These are phyloP conservation scores for Oxyria digyna DNA, from an alignment of 148 eudicot genomes.

Conservation along the genomic window DNA sequence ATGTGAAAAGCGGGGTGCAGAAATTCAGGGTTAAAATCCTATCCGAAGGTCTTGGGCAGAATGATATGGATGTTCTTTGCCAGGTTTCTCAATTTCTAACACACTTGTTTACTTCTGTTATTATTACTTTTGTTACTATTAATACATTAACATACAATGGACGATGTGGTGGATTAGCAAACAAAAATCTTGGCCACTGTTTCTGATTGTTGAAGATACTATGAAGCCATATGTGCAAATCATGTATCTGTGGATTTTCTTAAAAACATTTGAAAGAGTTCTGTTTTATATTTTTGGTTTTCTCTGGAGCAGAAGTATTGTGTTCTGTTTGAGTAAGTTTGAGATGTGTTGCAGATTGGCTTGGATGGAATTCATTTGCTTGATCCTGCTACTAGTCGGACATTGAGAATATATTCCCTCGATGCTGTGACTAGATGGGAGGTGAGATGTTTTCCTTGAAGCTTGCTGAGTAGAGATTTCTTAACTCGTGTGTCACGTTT, in stretches of 20 bases:
- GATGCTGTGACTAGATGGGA: conserved; percentile 74
- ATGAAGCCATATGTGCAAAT: background rate
- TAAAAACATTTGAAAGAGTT: background rate
- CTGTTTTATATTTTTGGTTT: background rate
- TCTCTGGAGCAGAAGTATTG: background rate
- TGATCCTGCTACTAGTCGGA: conserved; percentile 71
- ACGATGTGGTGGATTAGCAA: background rate
- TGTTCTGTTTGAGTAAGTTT: background rate
- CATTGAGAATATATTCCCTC: conserved; percentile 61
- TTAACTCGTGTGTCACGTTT: background rate
- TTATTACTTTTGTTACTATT: background rate
- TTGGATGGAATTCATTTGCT: conserved; percentile 83
- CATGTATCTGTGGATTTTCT: background rate
- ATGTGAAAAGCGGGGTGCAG: conserved; percentile 43
- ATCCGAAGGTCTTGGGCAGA: conserved; percentile 56
- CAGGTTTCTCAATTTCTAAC: conserved; percentile 35
- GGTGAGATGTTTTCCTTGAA: conserved; percentile 21
- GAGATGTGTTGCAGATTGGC: conserved; percentile 45
- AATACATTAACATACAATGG: background rate
- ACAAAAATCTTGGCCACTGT: background rate
- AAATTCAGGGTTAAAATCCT: conserved; percentile 66
- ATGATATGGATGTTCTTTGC: conserved; percentile 75
- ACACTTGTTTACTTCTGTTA: background rate
- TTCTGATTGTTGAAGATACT: background rate
- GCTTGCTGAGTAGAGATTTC: background rate